Evolutionary conservation across 225 moss, liverwort and hornwort species (phyloP), one percentile per base, ranked within the genome.

Genomic region (Pleurozium schreberi): DNA sequence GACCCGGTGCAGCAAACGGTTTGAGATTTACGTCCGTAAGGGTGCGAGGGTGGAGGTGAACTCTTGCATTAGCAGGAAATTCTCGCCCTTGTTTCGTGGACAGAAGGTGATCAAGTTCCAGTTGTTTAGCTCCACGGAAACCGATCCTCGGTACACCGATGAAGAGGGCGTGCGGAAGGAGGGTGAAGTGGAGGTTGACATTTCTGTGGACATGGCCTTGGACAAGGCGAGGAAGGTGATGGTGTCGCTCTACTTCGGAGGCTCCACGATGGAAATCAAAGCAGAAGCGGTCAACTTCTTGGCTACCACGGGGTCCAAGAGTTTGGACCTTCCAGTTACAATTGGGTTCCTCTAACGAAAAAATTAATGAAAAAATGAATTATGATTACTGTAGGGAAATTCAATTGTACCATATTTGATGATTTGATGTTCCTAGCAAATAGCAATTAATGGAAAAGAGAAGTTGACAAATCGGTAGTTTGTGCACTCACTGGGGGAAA

Each of bases 161-260:
- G 93, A 92, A 14, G 65, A 63, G 11, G 82, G 82, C 5, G 87
- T 85, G 45, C 68, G 66, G 12, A 87, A 90, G 78, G 96, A 96
- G 83, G 95, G 95, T 2, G 89, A 88, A 68, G 90, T 96, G n/a
- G 78, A 59, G 38, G 86, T 96, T 3, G 88, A 90, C 31, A 91
- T 93, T 67, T 92, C 95, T 2, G n/a, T 60, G 75, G 89, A 81
- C 65, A 86, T 61, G 81, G 30, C 55, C 6, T 47, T 96, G 66
- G 91, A 92, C 68, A 77, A 34, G 34, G 14, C 38, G 0, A 42
- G 92, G 5, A 25, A 77, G 43, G 77, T 96, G 60, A 65, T 50
- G n/a, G 91, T 96, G 61, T 94, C 95, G 28, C 89, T 95, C 75
- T 95, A 68, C 89, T 95, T 94, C 53, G 96, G 96, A 71, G 75